Evolutionary conservation across 495 filamentous ascomycete species (phyloP), one percentile per base, ranked within the genome.

Genomic region (Aspergillus nidulans): DNA sequence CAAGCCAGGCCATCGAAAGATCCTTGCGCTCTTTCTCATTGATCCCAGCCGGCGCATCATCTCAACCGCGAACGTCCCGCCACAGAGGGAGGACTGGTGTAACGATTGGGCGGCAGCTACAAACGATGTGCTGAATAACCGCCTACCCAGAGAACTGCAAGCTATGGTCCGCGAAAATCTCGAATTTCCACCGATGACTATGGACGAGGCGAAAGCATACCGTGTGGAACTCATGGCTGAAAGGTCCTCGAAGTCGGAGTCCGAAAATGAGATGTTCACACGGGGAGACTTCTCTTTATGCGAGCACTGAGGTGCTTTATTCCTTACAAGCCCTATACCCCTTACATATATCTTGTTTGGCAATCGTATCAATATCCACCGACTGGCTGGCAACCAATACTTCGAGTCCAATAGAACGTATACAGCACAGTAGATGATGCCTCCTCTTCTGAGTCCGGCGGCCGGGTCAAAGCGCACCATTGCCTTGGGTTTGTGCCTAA

Each of bases 21-120:
- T 84, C 56, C 61, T 84, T 1, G 77, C 77, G 0, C 53, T 85
- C 15, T 83, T 75, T 57, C 64, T 85, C 6, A 72, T 84, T 8
- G 79, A 83, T 53, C 81, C 81, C 0, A 21, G 24, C 41, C 19
- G 41, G 13, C 71, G 72, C 1, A 69, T 83, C 38, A 68, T 80
- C 10, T 75, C 69, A 0, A 80, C 81, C 0, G 74, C 74, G 0
- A 77, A 79, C 48, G 77, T 85, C 0, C 80, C 81, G 1, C 79
- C 80, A 1, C 80, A 77, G 19, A 59, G 71, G 32, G 49, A 73
- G 2, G 52, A 67, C 4, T 77, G 75, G 63, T 48, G 19, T 43
- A 6, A 34, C 30, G 9, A 34, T 7, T 34, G 30, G 48, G 16
- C 15, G 49, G 7, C 57, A 66, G 56, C 15, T 47, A 24, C 46